Percentiles rank a stretch among this genome's conserved stretches.
These are phyloP conservation scores for Candida ficus DNA, from an alignment of 805 yeast genomes.

Conservation along the genomic window DNA sequence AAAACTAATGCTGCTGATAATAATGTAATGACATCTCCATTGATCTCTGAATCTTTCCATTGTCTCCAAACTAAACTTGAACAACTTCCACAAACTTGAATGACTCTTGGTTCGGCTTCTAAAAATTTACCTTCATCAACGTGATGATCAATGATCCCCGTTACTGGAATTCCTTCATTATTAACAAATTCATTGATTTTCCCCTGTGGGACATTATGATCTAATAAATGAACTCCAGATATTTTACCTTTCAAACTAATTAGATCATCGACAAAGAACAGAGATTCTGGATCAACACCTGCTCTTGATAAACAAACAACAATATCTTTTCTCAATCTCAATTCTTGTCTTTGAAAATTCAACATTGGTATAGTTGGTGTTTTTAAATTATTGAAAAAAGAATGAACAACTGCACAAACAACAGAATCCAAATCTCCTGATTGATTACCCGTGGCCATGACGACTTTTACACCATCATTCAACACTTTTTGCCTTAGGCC, in stretches of 20 bases:
- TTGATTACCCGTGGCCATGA: conserved; percentile 73
- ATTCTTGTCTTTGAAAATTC: conserved; percentile 64
- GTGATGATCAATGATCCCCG: conserved; percentile 83
- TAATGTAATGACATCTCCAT: conserved; percentile 28
- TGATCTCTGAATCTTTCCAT: conserved; percentile 34
- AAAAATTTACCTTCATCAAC: conserved; percentile 53
- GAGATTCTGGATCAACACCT: conserved; percentile 40
- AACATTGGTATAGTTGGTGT: conserved; percentile 66
- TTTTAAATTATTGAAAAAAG: conserved; percentile 56
- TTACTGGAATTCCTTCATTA: conserved; percentile 28
- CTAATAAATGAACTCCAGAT: conserved; percentile 61
- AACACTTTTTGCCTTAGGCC: no score
- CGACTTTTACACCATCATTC: not conserved
- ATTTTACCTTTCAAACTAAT: conserved; percentile 7
- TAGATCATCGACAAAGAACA: conserved; percentile 66
- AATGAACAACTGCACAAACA: conserved; percentile 65
- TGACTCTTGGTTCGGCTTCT: conserved; percentile 56
- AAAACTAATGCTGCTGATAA: conserved; percentile 64
- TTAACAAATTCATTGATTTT: conserved; percentile 21
- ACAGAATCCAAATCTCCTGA: conserved; percentile 89
- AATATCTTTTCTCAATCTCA: conserved; percentile 69
- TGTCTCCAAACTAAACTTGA: conserved; percentile 65
- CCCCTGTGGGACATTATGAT: conserved; percentile 71
- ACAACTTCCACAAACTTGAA: conserved; percentile 71
- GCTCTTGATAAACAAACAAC: conserved; percentile 43